phyloP scores from a whole-genome alignment of 495 filamentous ascomycete species.

The Aspergillus cristatus region DNA sequence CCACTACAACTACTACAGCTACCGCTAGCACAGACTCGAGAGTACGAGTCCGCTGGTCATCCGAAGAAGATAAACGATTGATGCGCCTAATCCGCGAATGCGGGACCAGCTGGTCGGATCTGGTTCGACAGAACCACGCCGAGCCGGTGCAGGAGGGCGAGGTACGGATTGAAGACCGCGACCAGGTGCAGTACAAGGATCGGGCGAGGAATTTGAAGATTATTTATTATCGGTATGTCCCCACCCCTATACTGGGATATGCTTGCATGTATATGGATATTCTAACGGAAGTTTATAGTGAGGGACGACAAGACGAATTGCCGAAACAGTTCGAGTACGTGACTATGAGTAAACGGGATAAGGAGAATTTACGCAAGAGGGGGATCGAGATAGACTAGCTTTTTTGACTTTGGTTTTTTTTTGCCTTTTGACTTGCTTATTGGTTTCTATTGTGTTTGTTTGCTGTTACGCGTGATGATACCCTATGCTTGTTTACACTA shows the following conservation, averaged over 20 bases:
- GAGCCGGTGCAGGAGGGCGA: conserved; percentile 15
- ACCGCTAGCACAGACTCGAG: not conserved
- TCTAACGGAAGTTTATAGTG: too few relatives aligned
- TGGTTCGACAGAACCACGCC: conserved; percentile 18
- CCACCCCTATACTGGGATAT: not conserved
- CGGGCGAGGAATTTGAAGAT: conserved; percentile 55
- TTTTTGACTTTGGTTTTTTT: too few relatives aligned
- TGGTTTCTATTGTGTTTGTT: too few relatives aligned
- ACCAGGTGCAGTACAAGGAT: conserved; percentile 74
- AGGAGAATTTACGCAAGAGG: too few relatives aligned
- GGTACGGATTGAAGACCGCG: conserved; percentile 39
- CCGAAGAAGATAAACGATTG: conserved; percentile 20
- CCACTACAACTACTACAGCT: not conserved
- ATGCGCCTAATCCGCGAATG: conserved; percentile 14
- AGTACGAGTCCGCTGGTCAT: conserved; percentile 8
- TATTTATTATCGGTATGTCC: not conserved
- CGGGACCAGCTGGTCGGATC: conserved; percentile 17
- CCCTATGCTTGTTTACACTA: too few relatives aligned
- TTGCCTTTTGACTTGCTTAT: too few relatives aligned
- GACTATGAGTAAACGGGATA: too few relatives aligned
- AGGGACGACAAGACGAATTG: too few relatives aligned
- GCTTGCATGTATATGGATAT: too few relatives aligned
- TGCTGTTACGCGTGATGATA: too few relatives aligned
- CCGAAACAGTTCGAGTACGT: too few relatives aligned
- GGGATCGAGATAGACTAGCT: too few relatives aligned